phyloP scores from a whole-genome alignment of 345 rosid species.

The Geranium rotundifolium region DNA sequence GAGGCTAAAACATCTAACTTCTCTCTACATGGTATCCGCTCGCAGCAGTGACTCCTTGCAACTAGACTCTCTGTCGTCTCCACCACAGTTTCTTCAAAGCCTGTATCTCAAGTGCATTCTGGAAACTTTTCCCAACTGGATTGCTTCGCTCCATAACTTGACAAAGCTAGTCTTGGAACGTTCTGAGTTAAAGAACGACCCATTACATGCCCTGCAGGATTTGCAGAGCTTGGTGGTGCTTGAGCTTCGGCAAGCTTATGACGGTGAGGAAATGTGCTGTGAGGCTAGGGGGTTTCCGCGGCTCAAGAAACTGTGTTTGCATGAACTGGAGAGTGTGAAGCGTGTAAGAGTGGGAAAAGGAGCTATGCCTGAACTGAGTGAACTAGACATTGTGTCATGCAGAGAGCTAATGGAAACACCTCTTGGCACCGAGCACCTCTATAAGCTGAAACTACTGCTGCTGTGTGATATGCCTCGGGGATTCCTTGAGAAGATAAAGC shows the following conservation, averaged over 20 bases:
- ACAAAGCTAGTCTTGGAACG: slow-evolving; percentile 14
- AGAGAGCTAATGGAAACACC: slow-evolving; percentile 10
- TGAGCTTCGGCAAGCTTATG: slow-evolving; percentile 13
- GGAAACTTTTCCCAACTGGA: slow-evolving; percentile 18
- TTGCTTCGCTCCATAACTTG: slow-evolving; percentile 11
- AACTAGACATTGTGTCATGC: slow-evolving; percentile 15
- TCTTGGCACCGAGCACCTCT: slow-evolving; percentile 18
- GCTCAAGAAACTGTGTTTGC: slow-evolving; percentile 17
- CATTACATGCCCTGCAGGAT: slow-evolving; percentile 12
- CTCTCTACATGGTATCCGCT: slow-evolving; percentile 11
- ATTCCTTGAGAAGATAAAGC: slow-evolving; percentile 9
- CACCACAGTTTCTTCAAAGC: slow-evolving; percentile 15
- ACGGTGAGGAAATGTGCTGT: slow-evolving; percentile 11
- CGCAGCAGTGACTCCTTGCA: slow-evolving; percentile 14
- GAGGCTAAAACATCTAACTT: slow-evolving; percentile 10
- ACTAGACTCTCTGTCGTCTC: slow-evolving; percentile 9
- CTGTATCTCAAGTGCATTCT: not conserved
- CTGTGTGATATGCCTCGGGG: slow-evolving; percentile 18
- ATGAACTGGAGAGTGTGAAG: slow-evolving; percentile 10
- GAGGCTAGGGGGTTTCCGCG: slow-evolving; percentile 16
- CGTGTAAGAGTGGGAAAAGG: slow-evolving; percentile 14
- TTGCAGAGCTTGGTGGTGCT: slow-evolving; percentile 20
- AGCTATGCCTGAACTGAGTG: slow-evolving; percentile 14
- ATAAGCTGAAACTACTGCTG: slow-evolving; percentile 14
- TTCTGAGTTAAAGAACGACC: slow-evolving; percentile 16